A percentile compares a stretch with the other conserved stretches of the same genome.
phyloP scores from a whole-genome alignment of 1,284 basidiomycete genomes.

The Tetrapyrgos nigripes region DNA sequence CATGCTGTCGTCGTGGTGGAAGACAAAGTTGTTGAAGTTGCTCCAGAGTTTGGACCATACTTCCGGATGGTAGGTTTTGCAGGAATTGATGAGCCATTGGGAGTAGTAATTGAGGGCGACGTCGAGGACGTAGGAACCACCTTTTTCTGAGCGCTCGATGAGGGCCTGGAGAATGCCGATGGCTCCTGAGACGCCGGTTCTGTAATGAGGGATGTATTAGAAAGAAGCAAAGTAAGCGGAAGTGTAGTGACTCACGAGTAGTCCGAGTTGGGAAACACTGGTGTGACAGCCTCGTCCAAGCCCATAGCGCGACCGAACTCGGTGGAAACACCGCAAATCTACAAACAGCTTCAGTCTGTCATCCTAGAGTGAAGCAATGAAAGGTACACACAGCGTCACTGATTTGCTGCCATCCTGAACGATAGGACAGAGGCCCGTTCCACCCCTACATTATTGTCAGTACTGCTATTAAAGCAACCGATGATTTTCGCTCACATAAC shows the following conservation, averaged over 20 bases:
- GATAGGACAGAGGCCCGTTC: conserved; percentile 13
- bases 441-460: too few species aligned
- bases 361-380: neutral
- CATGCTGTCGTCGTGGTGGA: conserved; percentile 22
- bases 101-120: conserved; percentile 12
- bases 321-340: conserved; percentile 15
- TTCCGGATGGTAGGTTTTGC: conserved; percentile 6
- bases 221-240: neutral
- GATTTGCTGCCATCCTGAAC: conserved; percentile 23
- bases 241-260: conserved; percentile 8
- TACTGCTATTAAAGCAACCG: neutral
- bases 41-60: conserved; percentile 28
- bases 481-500: conserved; percentile 24
- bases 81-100: conserved; percentile 10
- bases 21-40: conserved; percentile 16
- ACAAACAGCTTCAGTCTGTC: neutral
- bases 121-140: conserved; percentile 14
- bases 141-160: conserved; percentile 11
- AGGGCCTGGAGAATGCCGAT: conserved; percentile 14
- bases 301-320: conserved; percentile 14
- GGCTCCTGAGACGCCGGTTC: conserved; percentile 16
- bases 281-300: conserved; percentile 18
- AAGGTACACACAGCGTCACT: conserved; percentile 17
- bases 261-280: conserved; percentile 20
- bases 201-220: neutral